Conservation (phyloP, 2,329 filamentous ascomycete genomes). For the Fusarium domesticum region DNA sequence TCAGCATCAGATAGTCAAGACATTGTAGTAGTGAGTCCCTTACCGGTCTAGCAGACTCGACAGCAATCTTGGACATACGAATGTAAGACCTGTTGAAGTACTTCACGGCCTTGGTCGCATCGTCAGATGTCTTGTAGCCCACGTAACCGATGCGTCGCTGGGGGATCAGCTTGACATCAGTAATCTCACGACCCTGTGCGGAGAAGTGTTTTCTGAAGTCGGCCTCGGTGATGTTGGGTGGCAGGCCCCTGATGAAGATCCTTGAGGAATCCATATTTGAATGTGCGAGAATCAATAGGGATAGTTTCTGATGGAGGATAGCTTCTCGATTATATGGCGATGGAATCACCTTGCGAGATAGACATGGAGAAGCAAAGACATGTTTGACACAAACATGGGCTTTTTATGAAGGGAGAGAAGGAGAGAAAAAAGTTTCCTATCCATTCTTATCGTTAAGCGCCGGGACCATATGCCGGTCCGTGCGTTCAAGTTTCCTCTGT, state of each 20-base stretch:
- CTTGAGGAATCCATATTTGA: slow-evolving; percentile 59
- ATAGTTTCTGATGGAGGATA: slow-evolving; percentile 1
- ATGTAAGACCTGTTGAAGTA: slow-evolving; percentile 97
- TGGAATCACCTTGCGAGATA: slow-evolving; percentile 5
- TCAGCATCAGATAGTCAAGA: slow-evolving; percentile 29
- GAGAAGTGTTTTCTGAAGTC: slow-evolving; percentile 90
- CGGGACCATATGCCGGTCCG: slow-evolving; percentile 22
- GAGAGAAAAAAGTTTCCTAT: slow-evolving; percentile 31
- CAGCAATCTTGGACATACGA: slow-evolving; percentile 88
- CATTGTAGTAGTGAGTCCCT: slow-evolving; percentile 26
- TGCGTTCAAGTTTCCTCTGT: slow-evolving; percentile 17
- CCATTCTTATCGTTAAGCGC: slow-evolving; percentile 28
- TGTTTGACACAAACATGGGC: slow-evolving; percentile 21
- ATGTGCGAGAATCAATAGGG: slow-evolving; percentile 27
- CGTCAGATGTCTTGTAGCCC: slow-evolving; percentile 80
- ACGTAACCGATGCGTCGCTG: slow-evolving; percentile 92
- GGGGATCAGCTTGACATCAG: slow-evolving; percentile 87
- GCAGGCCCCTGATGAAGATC: slow-evolving; percentile 78
- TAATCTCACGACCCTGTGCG: slow-evolving; percentile 67
- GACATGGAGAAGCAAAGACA: slow-evolving; percentile 24
- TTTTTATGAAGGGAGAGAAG: slow-evolving; percentile 24
- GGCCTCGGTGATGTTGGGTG: slow-evolving; percentile 78
- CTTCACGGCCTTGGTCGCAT: slow-evolving; percentile 79
- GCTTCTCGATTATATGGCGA: neutral
- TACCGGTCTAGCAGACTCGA: slow-evolving; percentile 83